Percentiles rank a stretch among this genome's conserved stretches.
Conservation (phyloP, 2,329 filamentous ascomycete genomes). For the Penicillium sp. region DNA sequence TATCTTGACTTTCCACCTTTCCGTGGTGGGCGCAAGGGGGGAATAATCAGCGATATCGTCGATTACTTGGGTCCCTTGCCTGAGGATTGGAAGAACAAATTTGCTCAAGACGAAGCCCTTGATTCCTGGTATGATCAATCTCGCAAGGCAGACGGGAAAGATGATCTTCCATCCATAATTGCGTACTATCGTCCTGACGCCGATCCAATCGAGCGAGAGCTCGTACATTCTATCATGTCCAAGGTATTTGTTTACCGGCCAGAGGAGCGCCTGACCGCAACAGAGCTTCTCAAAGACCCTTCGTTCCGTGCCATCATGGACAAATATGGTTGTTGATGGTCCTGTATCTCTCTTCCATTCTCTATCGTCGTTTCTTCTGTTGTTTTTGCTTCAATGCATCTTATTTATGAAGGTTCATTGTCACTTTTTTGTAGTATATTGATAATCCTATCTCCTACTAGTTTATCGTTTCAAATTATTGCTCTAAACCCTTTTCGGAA, state of each 20-base stretch:
- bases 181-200: constrained; percentile 17
- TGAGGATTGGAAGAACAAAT: constrained; percentile 22
- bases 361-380: no score
- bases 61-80: constrained; percentile 26
- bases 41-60: constrained; percentile 22
- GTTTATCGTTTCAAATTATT: no score
- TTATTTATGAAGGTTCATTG: no score
- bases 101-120: constrained; percentile 12
- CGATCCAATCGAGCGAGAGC: constrained; percentile 22
- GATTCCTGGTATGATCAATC: constrained; percentile 32
- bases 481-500: no score
- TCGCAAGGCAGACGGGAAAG: constrained; percentile 4
- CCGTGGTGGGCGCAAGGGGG: constrained; percentile 10
- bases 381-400: no score
- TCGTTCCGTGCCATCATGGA: constrained; percentile 31
- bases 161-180: constrained; percentile 9
- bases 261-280: constrained; percentile 26
- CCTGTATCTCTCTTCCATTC: no score
- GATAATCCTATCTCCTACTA: no score
- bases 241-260: constrained; percentile 26
- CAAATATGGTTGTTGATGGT: constrained; percentile 25
- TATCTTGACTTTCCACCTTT: constrained; percentile 24
- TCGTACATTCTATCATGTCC: constrained; percentile 22
- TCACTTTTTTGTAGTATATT: no score
- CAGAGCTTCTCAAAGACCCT: constrained; percentile 28